These are phyloP conservation scores for Cytospora piceae DNA, from an alignment of 2,329 filamentous ascomycete species.

Conservation along the genomic window DNA sequence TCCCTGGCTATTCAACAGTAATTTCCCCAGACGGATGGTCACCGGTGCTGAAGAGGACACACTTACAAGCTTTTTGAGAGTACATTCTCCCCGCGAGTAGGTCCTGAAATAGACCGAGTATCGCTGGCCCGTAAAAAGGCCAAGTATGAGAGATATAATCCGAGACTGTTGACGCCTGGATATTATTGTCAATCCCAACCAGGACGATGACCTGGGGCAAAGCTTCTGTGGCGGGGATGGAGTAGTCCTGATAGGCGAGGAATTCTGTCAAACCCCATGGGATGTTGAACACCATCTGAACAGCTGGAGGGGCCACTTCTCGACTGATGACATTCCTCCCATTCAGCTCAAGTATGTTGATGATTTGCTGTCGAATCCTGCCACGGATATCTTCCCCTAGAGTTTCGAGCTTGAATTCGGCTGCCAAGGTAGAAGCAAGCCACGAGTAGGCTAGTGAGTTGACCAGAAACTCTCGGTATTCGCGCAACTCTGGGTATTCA, in stretches of 20 bases:
- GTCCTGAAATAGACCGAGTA: background rate
- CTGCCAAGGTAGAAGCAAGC: background rate
- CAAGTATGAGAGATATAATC: constrained; percentile 10
- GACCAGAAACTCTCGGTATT: constrained; percentile 7
- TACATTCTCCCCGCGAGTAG: background rate
- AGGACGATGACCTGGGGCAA: constrained; percentile 4
- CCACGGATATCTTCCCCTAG: constrained; percentile 1
- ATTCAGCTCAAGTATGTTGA: background rate
- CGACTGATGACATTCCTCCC: background rate
- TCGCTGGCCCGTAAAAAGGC: constrained; percentile 9
- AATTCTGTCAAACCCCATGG: constrained; percentile 4
- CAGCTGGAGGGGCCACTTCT: background rate
- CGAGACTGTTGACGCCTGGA: background rate
- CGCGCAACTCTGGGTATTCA: constrained; percentile 1
- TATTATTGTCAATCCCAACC: constrained; percentile 10
- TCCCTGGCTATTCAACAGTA: too few species aligned
- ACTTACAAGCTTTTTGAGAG: background rate
- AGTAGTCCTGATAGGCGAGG: constrained; percentile 6
- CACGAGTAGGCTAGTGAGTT: constrained; percentile 3
- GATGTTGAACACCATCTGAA: constrained; percentile 6
- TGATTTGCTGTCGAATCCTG: constrained; percentile 1
- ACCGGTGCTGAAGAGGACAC: background rate
- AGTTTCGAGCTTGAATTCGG: constrained; percentile 1
- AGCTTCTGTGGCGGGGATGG: constrained; percentile 1
- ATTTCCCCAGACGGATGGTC: background rate